A percentile compares a stretch with the other conserved stretches of the same genome.
Evolutionary conservation across 2,329 filamentous ascomycete genomes (phyloP).

Genomic region (Trichoderma sp.): DNA sequence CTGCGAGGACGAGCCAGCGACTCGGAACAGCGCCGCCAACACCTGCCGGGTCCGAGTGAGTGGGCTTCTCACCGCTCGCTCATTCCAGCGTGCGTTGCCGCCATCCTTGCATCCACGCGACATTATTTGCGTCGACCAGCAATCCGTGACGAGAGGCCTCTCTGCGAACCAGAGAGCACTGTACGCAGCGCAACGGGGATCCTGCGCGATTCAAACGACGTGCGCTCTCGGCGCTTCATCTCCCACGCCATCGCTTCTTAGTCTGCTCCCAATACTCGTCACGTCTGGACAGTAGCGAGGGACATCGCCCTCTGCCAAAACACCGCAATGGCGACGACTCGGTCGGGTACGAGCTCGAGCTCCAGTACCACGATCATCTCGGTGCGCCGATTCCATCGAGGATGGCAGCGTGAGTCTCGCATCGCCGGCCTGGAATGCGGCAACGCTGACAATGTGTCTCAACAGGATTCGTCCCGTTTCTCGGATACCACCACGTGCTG

Average conservation of each 20-base stretch:
- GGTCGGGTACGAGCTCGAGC: conserved; percentile 29
- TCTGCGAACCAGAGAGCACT: not conserved
- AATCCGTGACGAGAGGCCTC: not conserved
- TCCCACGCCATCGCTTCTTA: conserved; percentile 31
- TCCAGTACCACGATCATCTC: conserved; percentile 28
- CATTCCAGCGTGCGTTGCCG: conserved; percentile 20
- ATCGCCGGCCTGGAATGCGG: conserved; percentile 29
- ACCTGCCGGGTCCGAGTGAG: not conserved
- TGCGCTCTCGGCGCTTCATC: conserved; percentile 26
- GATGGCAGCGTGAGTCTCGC: conserved; percentile 51
- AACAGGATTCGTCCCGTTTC: conserved; percentile 65
- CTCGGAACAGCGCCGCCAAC: not conserved
- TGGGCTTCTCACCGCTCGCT: not conserved
- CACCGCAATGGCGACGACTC: conserved; percentile 28
- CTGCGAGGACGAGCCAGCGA: not conserved
- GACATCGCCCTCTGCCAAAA: conserved; percentile 5
- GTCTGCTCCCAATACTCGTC: not conserved
- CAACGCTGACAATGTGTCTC: conserved; percentile 11
- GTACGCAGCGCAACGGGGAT: not conserved
- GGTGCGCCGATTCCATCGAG: conserved; percentile 46
- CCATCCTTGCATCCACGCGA: not conserved
- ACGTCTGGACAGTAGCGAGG: conserved; percentile 25
- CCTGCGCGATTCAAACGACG: not conserved
- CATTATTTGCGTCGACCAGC: not conserved
- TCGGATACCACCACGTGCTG: conserved; percentile 81